Evolutionary conservation across 345 rosid species (phyloP).

Genomic region (Syzygium jambos): DNA sequence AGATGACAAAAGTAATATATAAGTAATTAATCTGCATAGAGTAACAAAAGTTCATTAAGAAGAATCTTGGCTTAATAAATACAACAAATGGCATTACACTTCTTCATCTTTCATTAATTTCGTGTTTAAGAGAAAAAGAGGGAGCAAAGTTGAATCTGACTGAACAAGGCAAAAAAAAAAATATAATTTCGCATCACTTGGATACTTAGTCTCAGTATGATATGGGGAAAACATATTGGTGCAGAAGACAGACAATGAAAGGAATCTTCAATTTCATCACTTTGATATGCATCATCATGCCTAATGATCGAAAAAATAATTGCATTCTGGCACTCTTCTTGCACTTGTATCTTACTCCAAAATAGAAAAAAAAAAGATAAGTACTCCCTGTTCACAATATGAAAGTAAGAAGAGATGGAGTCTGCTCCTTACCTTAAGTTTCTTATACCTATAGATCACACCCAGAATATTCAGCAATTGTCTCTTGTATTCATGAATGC

Average conservation of each 20-base stretch:
- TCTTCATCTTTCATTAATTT: background rate
- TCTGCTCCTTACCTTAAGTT: conserved; percentile 63
- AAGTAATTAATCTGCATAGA: background rate
- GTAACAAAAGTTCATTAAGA: background rate
- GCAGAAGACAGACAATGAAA: background rate
- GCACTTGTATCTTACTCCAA: background rate
- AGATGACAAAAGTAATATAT: background rate
- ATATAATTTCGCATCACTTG: background rate
- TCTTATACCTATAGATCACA: conserved; percentile 77
- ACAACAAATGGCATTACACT: background rate
- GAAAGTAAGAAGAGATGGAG: background rate
- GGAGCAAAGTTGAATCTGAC: background rate
- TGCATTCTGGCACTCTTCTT: background rate
- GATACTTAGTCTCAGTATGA: background rate
- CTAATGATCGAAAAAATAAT: background rate
- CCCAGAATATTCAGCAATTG: conserved; percentile 91
- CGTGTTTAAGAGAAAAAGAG: background rate
- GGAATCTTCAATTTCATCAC: background rate
- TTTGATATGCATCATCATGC: background rate
- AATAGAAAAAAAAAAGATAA: background rate
- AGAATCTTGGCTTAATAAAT: background rate
- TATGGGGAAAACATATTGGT: background rate
- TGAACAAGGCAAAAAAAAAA: background rate
- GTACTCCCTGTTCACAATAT: background rate
- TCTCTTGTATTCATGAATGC: conserved; percentile 98